Base-by-base conservation (phyloP, 176 grass and related monocot species). In the Saccharum officinarum region DNA sequence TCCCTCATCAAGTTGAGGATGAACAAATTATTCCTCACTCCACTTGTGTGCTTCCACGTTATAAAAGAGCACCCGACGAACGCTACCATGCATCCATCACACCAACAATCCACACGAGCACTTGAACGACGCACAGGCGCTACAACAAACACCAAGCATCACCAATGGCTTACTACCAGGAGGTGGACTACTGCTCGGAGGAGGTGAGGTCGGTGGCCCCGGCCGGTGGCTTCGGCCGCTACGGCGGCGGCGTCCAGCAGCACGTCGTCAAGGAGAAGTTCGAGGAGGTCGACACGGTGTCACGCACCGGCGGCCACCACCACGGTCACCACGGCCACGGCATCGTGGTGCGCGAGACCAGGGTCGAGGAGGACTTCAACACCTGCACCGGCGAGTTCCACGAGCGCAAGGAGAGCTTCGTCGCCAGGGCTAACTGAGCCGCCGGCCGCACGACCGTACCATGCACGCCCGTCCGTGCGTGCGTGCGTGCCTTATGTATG, bases 121-220 rank as follows among this genome's bases (percentile, higher is more conserved):
- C 12, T 78, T n/a, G 1, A 26, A 38, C 12, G 25, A 0, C 20
- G 11, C 10, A 61, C 14, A 20, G 3, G 8, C 9, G 52, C 13
- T 2, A 6, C 33, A 34, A 69, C 28, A 57, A 3, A 5, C 66
- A 9, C 25, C 20, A 69, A 46, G 22, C 28, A 57, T 60, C 45
- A 17, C 60, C 69, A 86, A 91, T 91, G 89, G 76, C 89, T 5
- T 69, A 80, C 23, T 76, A 6, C 85, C 23, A 79, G 63, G 81
- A 91, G 81, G 81, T 91, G 31, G 85, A 91, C 49, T 84, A 84
- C 76, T 44, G 63, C 85, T 75, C 89, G 11, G 84, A 87, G 75
- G 89, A 90, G 84, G 80, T 87, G 75, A 90, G 80, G 84, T 28
- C 89, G 7, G 38, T 90, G 55, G 74, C 26, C 61, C 80, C 80